Evolutionary conservation across 2,329 filamentous ascomycete genomes (phyloP), one percentile per base, ranked within the genome.

Genomic region (Colletotrichum siamense): DNA sequence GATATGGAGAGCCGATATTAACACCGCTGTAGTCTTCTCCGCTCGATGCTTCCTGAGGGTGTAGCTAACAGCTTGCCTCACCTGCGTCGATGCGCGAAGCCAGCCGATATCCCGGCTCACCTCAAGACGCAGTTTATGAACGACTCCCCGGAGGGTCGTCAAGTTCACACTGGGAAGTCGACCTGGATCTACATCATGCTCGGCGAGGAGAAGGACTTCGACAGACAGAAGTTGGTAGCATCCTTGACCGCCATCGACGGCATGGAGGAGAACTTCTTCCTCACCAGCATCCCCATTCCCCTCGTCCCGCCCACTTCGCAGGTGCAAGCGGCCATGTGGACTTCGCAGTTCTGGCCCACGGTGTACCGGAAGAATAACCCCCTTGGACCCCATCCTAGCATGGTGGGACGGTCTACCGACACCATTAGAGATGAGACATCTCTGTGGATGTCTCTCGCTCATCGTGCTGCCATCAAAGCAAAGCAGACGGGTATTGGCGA

Each of bases 321-420:
- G 79, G 89, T 93, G 52, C 94, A 96, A 83, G 94, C 95, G 10
- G 91, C 91, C 30, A 87, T 91, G 82, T 97, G 95, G 95, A 94
- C 92, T 30, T 88, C 91, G 39, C 89, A 93, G 79, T 96, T 95
- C 83, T 98, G 95, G 95, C 95, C 95, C 15, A 94, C 93, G 2
- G 92, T 96, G 65, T 98, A 97, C 86, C 94, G 95, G 78, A 96
- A 96, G 86, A 96, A 94, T 79, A 97, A 97, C 81, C 95, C 95
- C 3, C 94, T 96, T 75, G 95, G 95, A 6, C 95, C 95, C 22
- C 95, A 98, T 82, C 95, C 95, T 77, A 92, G 92, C 81, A 91
- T 94, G 82, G 92, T 96, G 72, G 88, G 91, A 57, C 92, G 94
- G 75, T 92, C 93, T 32, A 93, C 94, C 52, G 90, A 92, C 15